A percentile compares a stretch with the other conserved stretches of the same genome.
Evolutionary conservation across 2,329 filamentous ascomycete genomes (phyloP).

Genomic region (Stachybotrys chlorohalonatus): DNA sequence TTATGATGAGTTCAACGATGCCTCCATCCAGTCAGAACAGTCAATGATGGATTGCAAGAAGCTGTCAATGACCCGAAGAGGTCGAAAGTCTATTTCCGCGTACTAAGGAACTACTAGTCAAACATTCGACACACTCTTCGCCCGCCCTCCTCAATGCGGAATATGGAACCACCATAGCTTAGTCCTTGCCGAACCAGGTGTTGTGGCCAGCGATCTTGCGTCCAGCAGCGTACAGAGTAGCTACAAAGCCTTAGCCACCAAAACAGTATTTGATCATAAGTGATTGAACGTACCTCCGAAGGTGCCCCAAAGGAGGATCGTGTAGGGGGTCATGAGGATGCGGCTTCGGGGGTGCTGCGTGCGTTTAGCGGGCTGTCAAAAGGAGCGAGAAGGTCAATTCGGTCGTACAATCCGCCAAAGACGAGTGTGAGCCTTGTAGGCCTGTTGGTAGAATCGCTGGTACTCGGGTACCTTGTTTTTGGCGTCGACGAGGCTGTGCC

Average conservation of each 20-base stretch:
- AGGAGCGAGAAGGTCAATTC: slow-evolving; percentile 5
- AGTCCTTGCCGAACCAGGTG: slow-evolving; percentile 60
- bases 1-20: neutral
- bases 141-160: slow-evolving; percentile 2
- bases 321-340: slow-evolving; percentile 59
- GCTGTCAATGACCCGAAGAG: neutral
- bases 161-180: slow-evolving; percentile 11
- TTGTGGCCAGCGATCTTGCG: slow-evolving; percentile 71
- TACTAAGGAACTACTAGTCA: slow-evolving; percentile 9
- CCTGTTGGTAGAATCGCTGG: slow-evolving; percentile 67
- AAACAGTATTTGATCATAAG: slow-evolving; percentile 7
- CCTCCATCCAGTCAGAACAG: neutral
- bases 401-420: slow-evolving; percentile 68
- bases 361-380: slow-evolving; percentile 3
- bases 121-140: slow-evolving; percentile 7
- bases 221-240: slow-evolving; percentile 60
- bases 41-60: neutral
- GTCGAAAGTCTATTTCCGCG: neutral
- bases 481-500: slow-evolving; percentile 53
- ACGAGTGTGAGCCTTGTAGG: slow-evolving; percentile 59
- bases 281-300: slow-evolving; percentile 43
- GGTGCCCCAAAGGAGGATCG: slow-evolving; percentile 52
- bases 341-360: slow-evolving; percentile 55
- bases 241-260: slow-evolving; percentile 19
- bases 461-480: slow-evolving; percentile 68